Evolutionary conservation across 257 asterid genomes (phyloP).

Genomic region (Penstemon eatonii): DNA sequence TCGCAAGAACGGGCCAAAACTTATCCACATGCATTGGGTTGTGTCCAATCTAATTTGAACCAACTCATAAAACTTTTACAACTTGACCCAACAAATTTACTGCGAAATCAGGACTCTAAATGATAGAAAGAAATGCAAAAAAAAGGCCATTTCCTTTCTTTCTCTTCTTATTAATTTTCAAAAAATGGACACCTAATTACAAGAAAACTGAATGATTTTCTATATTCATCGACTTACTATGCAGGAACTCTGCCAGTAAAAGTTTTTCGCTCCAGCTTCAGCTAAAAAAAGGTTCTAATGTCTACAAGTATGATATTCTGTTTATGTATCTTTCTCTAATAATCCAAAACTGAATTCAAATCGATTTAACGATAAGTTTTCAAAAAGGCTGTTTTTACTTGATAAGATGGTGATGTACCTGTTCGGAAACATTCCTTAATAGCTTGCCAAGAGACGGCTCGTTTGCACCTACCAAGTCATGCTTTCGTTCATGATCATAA

Average conservation of each 20-base stretch:
- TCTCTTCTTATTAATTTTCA: not conserved
- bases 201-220: not conserved
- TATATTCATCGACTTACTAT: not conserved
- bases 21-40: too few species aligned
- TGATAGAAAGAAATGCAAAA: too few species aligned
- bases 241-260: not conserved
- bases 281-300: slow-evolving; percentile 3
- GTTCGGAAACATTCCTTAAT: too few species aligned
- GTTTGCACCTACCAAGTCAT: not conserved
- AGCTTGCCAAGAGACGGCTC: too few species aligned
- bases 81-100: too few species aligned
- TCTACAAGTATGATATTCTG: slow-evolving; percentile 4
- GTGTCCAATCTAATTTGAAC: too few species aligned
- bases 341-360: not conserved
- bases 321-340: slow-evolving; percentile 4
- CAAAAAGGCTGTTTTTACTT: not conserved
- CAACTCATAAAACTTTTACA: too few species aligned
- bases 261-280: not conserved
- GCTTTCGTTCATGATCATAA: not conserved
- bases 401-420: too few species aligned
- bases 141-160: not conserved
- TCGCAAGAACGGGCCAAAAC: too few species aligned
- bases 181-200: not conserved
- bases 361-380: slow-evolving; percentile 7
- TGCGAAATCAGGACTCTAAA: too few species aligned